phyloP scores from a whole-genome alignment of 2,329 filamentous ascomycete genomes.

The Clarireedia paspali region DNA sequence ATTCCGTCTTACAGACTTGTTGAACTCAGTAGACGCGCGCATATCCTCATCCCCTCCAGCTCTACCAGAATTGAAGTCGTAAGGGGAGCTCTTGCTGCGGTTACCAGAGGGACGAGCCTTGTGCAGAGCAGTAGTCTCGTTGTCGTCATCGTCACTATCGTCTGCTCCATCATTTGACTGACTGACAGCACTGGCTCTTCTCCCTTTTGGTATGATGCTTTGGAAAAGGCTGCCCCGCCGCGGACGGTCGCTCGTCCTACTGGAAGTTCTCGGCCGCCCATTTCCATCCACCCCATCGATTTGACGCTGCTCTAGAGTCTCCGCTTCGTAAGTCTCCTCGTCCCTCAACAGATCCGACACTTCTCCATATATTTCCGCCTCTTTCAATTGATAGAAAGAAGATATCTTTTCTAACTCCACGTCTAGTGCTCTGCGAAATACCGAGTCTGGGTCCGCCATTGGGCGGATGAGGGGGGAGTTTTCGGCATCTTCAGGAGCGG shows the following conservation, averaged over 20 bases:
- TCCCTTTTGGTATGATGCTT: slow-evolving; percentile 37
- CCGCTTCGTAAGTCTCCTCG: slow-evolving; percentile 53
- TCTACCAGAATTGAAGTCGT: slow-evolving; percentile 13
- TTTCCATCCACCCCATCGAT: slow-evolving; percentile 27
- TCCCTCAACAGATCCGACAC: slow-evolving; percentile 71
- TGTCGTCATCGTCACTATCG: slow-evolving; percentile 56
- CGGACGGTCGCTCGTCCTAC: slow-evolving; percentile 35
- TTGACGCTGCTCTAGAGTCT: slow-evolving; percentile 23
- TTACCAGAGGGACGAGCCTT: slow-evolving; percentile 27
- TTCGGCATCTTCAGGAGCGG: slow-evolving; percentile 63
- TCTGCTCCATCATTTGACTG: slow-evolving; percentile 48
- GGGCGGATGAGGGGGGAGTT: slow-evolving; percentile 72
- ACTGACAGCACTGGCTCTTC: slow-evolving; percentile 38
- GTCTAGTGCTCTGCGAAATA: slow-evolving; percentile 77
- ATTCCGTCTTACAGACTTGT: slow-evolving; percentile 48
- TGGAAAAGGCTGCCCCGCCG: slow-evolving; percentile 45
- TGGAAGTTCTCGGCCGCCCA: slow-evolving; percentile 35
- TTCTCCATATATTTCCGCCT: slow-evolving; percentile 78
- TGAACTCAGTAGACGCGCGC: slow-evolving; percentile 54
- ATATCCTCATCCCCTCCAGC: slow-evolving; percentile 40
- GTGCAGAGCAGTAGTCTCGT: slow-evolving; percentile 41
- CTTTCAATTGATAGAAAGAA: slow-evolving; percentile 84
- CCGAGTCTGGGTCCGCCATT: slow-evolving; percentile 63
- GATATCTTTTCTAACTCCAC: slow-evolving; percentile 90
- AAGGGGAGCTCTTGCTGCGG: slow-evolving; percentile 28